Base-by-base conservation (phyloP, 1,139 yeast genomes). In the Geotrichum cucujoidarum region DNA sequence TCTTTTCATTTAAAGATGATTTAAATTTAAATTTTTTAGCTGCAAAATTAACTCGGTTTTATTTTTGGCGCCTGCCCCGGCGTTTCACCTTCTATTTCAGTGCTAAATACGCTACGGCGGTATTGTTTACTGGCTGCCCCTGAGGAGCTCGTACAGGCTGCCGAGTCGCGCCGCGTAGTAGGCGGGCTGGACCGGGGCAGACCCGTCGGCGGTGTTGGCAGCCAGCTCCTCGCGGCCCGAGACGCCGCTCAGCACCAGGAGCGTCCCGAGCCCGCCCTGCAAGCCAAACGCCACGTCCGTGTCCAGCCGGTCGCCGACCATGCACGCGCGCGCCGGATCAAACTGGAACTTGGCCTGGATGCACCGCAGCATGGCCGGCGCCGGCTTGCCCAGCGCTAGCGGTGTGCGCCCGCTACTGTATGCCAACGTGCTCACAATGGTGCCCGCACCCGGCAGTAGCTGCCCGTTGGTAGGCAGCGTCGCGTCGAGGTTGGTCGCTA, bases 401-500 rank as follows among this genome's bases (percentile, higher is more conserved):
- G 90, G 89, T 54, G 76, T 69, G 56, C 97, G 76, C 11, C 90
- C 92, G 39, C 88, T 72, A 14, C 94, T 82, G 56, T 70, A 80
- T 3, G 85, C 77, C n/a, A 88, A 80, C 0, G 90, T 75, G 55
- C 88, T 87, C 43, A 92, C 83, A 56, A 88, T 79, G 2, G 97
- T 83, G 1, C 98, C 98, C 1, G 98, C 97, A 21, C 98, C 98
- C 24, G 96, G 94, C 47, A 92, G 74, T 47, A 86, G 76, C 57
- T 79, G 75, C 1, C 95, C 96, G 63, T 86, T 83, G 50, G 85
- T 79, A 3, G 98, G 98, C 71, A 81, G 92, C 0, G 98, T 92
- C 1, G 95, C 84, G 64, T 92, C 98, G 42, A 85, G 84, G 64
- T 92, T 92, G n/a, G 98, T 92, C 22, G 97, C 97, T 56, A 94